Percentiles rank a stretch among this genome's conserved stretches.
Conservation (phyloP, 768 basidiomycete species). For the Agaricus sinodeliciosus region DNA sequence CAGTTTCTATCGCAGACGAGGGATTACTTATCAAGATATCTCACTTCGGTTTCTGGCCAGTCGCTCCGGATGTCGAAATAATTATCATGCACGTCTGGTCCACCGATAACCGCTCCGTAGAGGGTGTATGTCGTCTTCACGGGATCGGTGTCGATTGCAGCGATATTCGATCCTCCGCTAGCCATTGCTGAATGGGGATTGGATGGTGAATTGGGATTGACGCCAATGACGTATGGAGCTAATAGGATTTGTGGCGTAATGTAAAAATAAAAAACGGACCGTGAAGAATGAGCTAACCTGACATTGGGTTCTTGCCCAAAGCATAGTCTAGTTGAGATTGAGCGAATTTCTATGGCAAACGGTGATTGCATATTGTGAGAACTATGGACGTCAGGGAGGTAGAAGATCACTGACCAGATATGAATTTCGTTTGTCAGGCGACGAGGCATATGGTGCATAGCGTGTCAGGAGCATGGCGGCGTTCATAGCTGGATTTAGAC, state of each 20-base stretch:
- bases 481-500: conserved; percentile 83
- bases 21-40: conserved; percentile 7
- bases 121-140: conserved; percentile 66
- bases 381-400: neutral
- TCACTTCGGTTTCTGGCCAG: conserved; percentile 84
- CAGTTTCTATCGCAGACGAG: neutral
- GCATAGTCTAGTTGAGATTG: conserved; percentile 74
- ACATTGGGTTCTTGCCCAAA: conserved; percentile 88
- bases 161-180: conserved; percentile 71
- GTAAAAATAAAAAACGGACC: neutral
- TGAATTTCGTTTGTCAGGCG: conserved; percentile 41
- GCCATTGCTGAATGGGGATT: conserved; percentile 92
- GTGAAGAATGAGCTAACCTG: conserved; percentile 35
- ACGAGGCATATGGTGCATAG: conserved; percentile 71
- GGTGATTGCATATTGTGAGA: neutral
- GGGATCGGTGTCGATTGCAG: conserved; percentile 66
- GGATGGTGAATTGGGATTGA: conserved; percentile 82
- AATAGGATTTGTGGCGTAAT: neutral
- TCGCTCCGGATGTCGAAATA: conserved; percentile 86
- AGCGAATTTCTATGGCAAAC: conserved; percentile 51
- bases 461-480: conserved; percentile 76
- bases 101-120: conserved; percentile 87
- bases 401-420: conserved; percentile 48
- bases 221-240: conserved; percentile 84
- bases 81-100: conserved; percentile 67